A percentile compares a stretch with the other conserved stretches of the same genome.
These are phyloP conservation scores for Aschersonia sp. DNA, from an alignment of 2,329 filamentous ascomycete genomes.

Conservation along the genomic window DNA sequence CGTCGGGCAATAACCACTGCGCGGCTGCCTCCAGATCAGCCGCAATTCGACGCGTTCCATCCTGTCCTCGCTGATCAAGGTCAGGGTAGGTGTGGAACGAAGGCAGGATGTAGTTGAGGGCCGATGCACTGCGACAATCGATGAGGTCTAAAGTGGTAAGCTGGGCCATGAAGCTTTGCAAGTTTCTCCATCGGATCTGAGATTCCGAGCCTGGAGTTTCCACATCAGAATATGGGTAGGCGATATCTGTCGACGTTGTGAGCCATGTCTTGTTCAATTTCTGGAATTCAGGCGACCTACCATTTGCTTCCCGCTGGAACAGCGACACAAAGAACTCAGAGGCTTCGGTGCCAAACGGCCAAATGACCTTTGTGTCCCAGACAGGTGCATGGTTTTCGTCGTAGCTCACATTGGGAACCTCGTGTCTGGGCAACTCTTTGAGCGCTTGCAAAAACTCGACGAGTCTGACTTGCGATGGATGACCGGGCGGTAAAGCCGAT, in stretches of 20 bases:
- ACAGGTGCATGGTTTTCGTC: not conserved
- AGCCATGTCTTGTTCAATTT: not conserved
- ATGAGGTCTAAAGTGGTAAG: conserved; percentile 3
- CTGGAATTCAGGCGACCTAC: too few species aligned
- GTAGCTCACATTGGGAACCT: conserved; percentile 2
- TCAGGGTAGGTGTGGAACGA: conserved; percentile 3
- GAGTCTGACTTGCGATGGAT: conserved; percentile 2
- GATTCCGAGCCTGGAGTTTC: conserved; percentile 2
- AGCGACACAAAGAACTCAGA: not conserved
- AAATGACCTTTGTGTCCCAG: not conserved
- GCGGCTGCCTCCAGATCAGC: conserved; percentile 4
- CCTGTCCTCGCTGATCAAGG: conserved; percentile 1
- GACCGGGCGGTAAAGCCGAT: conserved; percentile 3
- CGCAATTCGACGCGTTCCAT: conserved; percentile 4
- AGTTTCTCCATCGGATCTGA: conserved; percentile 5
- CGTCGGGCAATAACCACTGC: conserved; percentile 4
- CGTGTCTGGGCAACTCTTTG: conserved; percentile 1
- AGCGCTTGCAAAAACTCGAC: conserved; percentile 2
- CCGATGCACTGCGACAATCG: conserved; percentile 4
- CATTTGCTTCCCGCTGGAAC: too few species aligned
- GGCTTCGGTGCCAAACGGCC: conserved; percentile 2
- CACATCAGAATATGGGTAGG: conserved; percentile 6
- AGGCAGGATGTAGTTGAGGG: conserved; percentile 3
- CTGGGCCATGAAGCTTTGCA: conserved; percentile 5
- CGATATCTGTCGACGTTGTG: conserved; percentile 1